These are phyloP conservation scores for Penicillium thymicola DNA, from an alignment of 2,329 filamentous ascomycete genomes.

Conservation along the genomic window DNA sequence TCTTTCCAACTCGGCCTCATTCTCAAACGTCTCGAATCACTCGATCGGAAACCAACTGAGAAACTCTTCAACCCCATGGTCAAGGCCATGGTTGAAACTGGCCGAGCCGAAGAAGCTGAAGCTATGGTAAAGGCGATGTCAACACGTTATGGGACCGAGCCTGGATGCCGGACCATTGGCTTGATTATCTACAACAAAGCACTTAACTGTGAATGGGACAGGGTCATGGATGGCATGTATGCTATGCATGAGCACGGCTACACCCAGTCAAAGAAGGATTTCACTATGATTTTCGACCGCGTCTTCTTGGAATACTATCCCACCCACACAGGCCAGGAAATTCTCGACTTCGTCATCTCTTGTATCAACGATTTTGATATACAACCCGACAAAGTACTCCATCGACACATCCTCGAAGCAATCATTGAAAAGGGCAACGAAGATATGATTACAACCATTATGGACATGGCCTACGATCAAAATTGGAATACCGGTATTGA, in stretches of 20 bases:
- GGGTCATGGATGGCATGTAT: constrained; percentile 37
- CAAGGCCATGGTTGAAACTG: constrained; percentile 40
- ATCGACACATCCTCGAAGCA: constrained; percentile 41
- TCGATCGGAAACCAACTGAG: constrained; percentile 34
- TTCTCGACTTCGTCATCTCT: constrained; percentile 36
- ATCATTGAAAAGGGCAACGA: constrained; percentile 39
- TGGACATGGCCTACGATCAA: constrained; percentile 28
- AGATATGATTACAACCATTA: constrained; percentile 32
- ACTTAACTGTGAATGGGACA: constrained; percentile 40
- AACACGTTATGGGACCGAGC: constrained; percentile 27
- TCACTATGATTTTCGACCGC: constrained; percentile 37
- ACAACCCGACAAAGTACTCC: constrained; percentile 38
- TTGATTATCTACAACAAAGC: constrained; percentile 39
- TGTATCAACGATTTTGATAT: constrained; percentile 37
- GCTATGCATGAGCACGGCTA: constrained; percentile 37
- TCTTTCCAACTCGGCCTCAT: constrained; percentile 35
- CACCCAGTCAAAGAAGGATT: constrained; percentile 28
- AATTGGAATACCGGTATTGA: constrained; percentile 35
- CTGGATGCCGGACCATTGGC: constrained; percentile 36
- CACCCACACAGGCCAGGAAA: constrained; percentile 32
- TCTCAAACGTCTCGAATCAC: constrained; percentile 24
- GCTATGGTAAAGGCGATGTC: constrained; percentile 37
- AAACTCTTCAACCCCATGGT: constrained; percentile 42
- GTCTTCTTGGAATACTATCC: constrained; percentile 44
- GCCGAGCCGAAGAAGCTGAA: constrained; percentile 35